Base-by-base conservation (phyloP, 306 rosid genomes). In the Quercus suber region DNA sequence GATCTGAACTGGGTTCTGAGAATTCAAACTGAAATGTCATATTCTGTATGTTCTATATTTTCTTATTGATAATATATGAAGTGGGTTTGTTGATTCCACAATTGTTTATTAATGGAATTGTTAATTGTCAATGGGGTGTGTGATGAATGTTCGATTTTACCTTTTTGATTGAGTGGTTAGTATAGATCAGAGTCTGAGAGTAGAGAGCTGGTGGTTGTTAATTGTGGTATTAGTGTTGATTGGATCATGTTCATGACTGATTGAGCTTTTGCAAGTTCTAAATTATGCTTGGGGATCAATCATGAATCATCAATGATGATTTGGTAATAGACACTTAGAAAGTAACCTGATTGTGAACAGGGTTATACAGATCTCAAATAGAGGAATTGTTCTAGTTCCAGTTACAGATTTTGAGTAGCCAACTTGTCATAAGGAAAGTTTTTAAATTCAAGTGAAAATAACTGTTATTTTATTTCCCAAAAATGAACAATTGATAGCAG, bases 81-180 rank as follows among this genome's bases (percentile, higher is more conserved):
- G 12, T 78, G 55, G 67, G 73, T 45, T 84, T 84, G 71, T 69
- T 76, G 69, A 41, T 59, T 81, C 79, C 31, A 3, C 65, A 31
- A 28, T 71, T 78, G 52, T 9, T 80, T 25, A 28, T 76, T 15
- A 51, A 10, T n/a, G 41, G 83, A 74, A 65, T 63, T 74, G 35
- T n/a, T 58, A 71, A 67, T 28, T 72, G 71, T 65, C 51, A 33
- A 65, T 2, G 15, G 33, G 45, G 14, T 35, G 27, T 67, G 52
- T 7, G 18, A 33, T 67, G 4, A n/a, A 31, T 35, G 5, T 18
- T 68, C 52, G 23, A 35, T n/a, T 28, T 19, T 31, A n/a, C 27
- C 52, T 6, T 49, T 30, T 33, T n/a, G 52, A 35, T 19, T 35
- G 52, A 33, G n/a, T 68, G 52, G 2, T 35, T 3, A 68, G 27